phyloP scores from a whole-genome alignment of 2,329 filamentous ascomycete genomes.

The Cordyceps javanica region DNA sequence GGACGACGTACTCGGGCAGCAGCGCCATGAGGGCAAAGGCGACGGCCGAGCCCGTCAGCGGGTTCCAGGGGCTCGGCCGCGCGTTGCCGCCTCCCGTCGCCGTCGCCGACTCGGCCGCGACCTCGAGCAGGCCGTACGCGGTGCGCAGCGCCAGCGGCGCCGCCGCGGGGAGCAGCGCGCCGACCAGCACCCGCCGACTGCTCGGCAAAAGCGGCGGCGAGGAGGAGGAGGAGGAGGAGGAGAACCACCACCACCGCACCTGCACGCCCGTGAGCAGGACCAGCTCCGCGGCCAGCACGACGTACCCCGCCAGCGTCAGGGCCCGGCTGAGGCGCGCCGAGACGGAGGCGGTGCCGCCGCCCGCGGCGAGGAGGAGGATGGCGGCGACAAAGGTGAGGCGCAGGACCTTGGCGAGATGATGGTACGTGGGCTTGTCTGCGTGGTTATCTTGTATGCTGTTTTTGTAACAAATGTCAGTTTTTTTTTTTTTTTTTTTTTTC shows the following conservation, averaged over 20 bases:
- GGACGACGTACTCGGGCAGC: constrained; percentile 15
- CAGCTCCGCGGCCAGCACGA: constrained; percentile 18
- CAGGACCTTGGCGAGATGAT: constrained; percentile 14
- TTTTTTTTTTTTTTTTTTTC: not conserved
- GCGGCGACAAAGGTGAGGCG: constrained; percentile 17
- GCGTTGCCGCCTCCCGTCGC: too few relatives aligned
- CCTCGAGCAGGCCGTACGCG: constrained; percentile 19
- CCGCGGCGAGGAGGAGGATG: constrained; percentile 16
- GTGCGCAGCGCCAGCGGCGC: constrained; percentile 19
- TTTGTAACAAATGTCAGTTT: not conserved
- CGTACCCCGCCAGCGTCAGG: constrained; percentile 19
- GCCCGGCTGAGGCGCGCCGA: constrained; percentile 9
- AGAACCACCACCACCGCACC: too few relatives aligned
- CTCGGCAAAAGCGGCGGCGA: constrained; percentile 12
- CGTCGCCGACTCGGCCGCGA: constrained; percentile 12
- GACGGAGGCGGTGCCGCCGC: constrained; percentile 17
- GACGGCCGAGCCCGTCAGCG: constrained; percentile 15
- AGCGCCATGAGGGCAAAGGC: constrained; percentile 17
- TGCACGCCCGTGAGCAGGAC: constrained; percentile 16
- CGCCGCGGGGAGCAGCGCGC: constrained; percentile 16
- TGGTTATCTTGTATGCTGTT: constrained; percentile 20
- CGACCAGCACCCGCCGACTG: constrained; percentile 17
- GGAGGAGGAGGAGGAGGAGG: too few relatives aligned
- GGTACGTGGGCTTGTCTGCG: constrained; percentile 17
- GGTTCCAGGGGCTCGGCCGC: constrained; percentile 16